Base-by-base conservation (phyloP, 345 rosid genomes). In the Rhodamnia argentea region DNA sequence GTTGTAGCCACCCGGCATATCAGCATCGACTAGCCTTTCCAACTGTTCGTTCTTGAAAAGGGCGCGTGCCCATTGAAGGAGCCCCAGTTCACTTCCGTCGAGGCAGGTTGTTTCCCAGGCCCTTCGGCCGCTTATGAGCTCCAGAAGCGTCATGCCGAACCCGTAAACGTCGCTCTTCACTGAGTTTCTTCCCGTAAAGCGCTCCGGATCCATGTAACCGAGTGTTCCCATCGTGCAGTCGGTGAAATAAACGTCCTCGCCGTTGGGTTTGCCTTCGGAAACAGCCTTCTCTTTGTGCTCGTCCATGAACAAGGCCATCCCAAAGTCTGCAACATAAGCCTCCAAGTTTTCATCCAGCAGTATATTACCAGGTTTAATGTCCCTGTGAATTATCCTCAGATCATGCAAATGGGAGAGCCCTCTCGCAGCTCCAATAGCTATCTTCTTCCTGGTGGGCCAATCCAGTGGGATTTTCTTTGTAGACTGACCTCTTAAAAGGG, bases 151-250 rank as follows among this genome's bases (percentile, higher is more conserved):
- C 75, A 84, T 6, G 52, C 85, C 85, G 16, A 59, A 84, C 29
- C 74, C 54, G 1, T 23, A 84, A 84, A 47, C 85, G 14, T 84
- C 85, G n/a, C 27, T 56, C 85, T 84, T 84, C 18, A 42, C 52
- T 0, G 85, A 84, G 13, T 16, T 24, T 12, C 13, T 58, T 2
- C 75, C 4, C 0, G 3, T 10, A 12, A 16, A 10, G n/a, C 11
- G 4, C 59, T 44, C 54, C 9, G 78, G n/a, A n/a, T 23, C 76
- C 12, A 84, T 22, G 37, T 58, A 60, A 23, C 55, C 85, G 0
- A 0, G 0, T 5, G 76, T 84, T 5, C 85, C 85, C n/a, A 44
- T 13, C 23, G 1, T 10, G 50, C 2, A 0, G 27, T 32, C 26
- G 18, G 51, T 54, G 9, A 29, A 0, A 40, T 1, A 60, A 14